phyloP scores from a whole-genome alignment of 2,329 filamentous ascomycete genomes.

The Lachnellula cervina region DNA sequence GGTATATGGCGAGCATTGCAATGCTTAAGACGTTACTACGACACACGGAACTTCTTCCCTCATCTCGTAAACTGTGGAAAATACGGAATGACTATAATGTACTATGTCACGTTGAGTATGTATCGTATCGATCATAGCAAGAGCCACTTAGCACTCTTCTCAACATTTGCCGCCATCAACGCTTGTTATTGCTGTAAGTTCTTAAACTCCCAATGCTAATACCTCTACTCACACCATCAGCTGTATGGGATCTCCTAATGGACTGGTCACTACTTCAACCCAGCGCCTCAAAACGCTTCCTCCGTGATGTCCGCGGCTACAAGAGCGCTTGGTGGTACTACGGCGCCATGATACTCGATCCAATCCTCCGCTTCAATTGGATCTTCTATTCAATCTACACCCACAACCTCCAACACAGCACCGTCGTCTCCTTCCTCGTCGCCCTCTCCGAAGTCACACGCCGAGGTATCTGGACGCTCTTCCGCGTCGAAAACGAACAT shows the following conservation, averaged over 20 bases:
- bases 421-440: slow-evolving; percentile 74
- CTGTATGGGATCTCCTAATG: slow-evolving; percentile 92
- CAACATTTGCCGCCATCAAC: slow-evolving; percentile 77
- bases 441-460: slow-evolving; percentile 75
- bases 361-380: slow-evolving; percentile 87
- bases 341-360: slow-evolving; percentile 73
- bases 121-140: slow-evolving; percentile 68
- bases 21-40: slow-evolving; percentile 81
- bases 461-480: slow-evolving; percentile 83
- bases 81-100: slow-evolving; percentile 78
- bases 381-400: slow-evolving; percentile 82
- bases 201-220: background rate
- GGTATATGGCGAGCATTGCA: slow-evolving; percentile 88
- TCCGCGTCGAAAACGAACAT: slow-evolving; percentile 97
- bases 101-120: slow-evolving; percentile 72
- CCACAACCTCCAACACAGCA: slow-evolving; percentile 74
- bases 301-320: slow-evolving; percentile 76
- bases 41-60: slow-evolving; percentile 83
- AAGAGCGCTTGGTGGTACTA: slow-evolving; percentile 84
- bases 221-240: slow-evolving; percentile 33
- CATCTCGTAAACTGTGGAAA: slow-evolving; percentile 92
- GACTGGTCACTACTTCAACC: slow-evolving; percentile 90
- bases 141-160: slow-evolving; percentile 64
- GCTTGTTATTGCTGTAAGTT: slow-evolving; percentile 70
- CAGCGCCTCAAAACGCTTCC: slow-evolving; percentile 58